These are phyloP conservation scores for Pseudopithomyces chartarum DNA, from an alignment of 2,329 filamentous ascomycete genomes.

Conservation along the genomic window DNA sequence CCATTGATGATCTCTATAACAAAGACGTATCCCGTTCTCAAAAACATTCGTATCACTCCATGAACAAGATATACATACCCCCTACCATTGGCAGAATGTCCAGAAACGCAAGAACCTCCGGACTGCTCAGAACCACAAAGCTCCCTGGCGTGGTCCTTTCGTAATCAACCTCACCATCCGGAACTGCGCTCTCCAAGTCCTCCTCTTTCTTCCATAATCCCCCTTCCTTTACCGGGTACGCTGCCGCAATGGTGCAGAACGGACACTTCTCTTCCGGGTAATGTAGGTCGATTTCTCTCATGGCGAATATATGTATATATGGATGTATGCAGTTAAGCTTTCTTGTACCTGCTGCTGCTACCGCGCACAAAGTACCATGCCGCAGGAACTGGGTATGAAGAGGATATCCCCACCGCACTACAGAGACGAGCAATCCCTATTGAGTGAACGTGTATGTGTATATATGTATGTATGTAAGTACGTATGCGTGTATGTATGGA, in stretches of 20 bases:
- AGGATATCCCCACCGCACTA: too few species aligned
- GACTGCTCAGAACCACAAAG: constrained; percentile 76
- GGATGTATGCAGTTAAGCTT: too few species aligned
- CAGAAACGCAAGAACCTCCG: constrained; percentile 80
- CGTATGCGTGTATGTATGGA: too few species aligned
- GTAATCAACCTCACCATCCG: constrained; percentile 27
- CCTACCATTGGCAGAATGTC: constrained; percentile 88
- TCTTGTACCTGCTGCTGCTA: too few species aligned
- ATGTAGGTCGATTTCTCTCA: constrained; percentile 40
- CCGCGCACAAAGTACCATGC: too few species aligned
- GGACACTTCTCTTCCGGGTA: constrained; percentile 56
- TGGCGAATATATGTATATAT: constrained; percentile 9
- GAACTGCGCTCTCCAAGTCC: constrained; percentile 26
- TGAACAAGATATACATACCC: constrained; percentile 50
- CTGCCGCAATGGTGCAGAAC: constrained; percentile 62
- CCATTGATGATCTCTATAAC: background rate
- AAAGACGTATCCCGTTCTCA: background rate
- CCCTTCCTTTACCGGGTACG: constrained; percentile 46
- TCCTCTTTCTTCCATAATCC: constrained; percentile 4
- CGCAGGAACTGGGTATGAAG: too few species aligned
- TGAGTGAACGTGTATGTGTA: too few species aligned
- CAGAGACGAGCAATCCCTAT: too few species aligned
- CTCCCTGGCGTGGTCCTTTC: constrained; percentile 45
- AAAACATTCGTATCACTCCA: background rate
- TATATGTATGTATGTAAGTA: too few species aligned